Conservation (phyloP, 257 asterid genomes). For the Orobanche coerulescens region DNA sequence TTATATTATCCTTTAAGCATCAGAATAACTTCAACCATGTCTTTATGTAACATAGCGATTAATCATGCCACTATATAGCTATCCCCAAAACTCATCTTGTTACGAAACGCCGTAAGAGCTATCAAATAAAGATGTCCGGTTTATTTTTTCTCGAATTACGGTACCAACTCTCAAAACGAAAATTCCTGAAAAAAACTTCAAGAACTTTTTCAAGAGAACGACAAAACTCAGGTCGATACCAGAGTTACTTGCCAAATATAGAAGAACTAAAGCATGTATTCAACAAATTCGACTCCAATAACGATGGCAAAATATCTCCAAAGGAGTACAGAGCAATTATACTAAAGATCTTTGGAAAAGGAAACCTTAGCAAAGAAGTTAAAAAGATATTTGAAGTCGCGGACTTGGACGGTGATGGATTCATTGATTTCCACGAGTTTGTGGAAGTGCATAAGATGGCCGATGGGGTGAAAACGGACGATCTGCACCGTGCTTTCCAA, state of each 20-base stretch:
- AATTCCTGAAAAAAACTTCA: constrained; percentile 56
- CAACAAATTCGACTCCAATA: constrained; percentile 58
- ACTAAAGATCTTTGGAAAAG: constrained; percentile 51
- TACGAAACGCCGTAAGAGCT: not conserved
- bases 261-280: constrained; percentile 66
- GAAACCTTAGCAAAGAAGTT: constrained; percentile 47
- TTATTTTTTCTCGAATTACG: constrained; percentile 58
- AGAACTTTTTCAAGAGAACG: constrained; percentile 42
- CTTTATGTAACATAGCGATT: not conserved
- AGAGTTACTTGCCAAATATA: constrained; percentile 37
- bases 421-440: constrained; percentile 74
- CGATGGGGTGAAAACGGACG: constrained; percentile 56
- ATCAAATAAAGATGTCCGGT: constrained; percentile 34
- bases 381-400: constrained; percentile 72
- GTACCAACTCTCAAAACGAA: constrained; percentile 56
- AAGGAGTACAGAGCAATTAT: constrained; percentile 74
- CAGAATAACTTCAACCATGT: constrained; percentile 27
- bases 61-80: constrained; percentile 17
- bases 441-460: constrained; percentile 70
- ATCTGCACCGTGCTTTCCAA: constrained; percentile 60
- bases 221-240: constrained; percentile 38
- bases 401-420: constrained; percentile 74
- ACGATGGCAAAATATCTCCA: constrained; percentile 77
- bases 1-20: constrained; percentile 34
- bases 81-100: not conserved